Conservation (phyloP, 768 basidiomycete species). For the Sporobolomyces roseus region DNA sequence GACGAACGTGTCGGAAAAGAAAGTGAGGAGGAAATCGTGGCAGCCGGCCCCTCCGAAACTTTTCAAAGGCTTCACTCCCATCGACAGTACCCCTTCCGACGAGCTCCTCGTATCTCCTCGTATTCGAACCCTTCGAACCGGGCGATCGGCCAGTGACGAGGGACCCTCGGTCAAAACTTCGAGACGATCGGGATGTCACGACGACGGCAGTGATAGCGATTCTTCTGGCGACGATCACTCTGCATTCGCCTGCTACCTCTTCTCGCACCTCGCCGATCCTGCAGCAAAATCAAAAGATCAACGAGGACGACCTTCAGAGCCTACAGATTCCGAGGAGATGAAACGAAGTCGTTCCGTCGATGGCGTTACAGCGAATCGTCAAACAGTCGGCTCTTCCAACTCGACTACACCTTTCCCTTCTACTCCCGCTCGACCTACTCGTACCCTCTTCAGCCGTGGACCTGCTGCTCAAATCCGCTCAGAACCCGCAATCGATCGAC, state of each 20-base stretch:
- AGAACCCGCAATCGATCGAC: slow-evolving; percentile 14
- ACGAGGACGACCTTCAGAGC: slow-evolving; percentile 13
- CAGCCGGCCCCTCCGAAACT: slow-evolving; percentile 3
- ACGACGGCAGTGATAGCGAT: neutral
- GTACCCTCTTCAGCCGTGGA: slow-evolving; percentile 22
- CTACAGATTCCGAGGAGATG: slow-evolving; percentile 5
- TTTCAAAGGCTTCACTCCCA: slow-evolving; percentile 12
- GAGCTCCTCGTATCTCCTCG: slow-evolving; percentile 35
- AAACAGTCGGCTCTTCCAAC: slow-evolving; percentile 1
- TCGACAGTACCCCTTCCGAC: slow-evolving; percentile 12
- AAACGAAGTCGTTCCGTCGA: slow-evolving; percentile 31
- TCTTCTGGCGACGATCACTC: slow-evolving; percentile 33
- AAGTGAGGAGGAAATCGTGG: slow-evolving; percentile 24
- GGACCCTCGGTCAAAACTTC: neutral
- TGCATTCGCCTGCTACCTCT: slow-evolving; percentile 39
- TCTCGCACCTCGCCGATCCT: slow-evolving; percentile 29
- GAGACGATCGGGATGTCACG: too few relatives aligned
- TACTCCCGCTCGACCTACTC: slow-evolving; percentile 2
- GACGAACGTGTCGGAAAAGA: slow-evolving; percentile 4
- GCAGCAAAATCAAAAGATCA: neutral
- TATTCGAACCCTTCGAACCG: slow-evolving; percentile 15
- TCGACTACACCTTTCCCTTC: slow-evolving; percentile 6
- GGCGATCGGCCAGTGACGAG: slow-evolving; percentile 10
- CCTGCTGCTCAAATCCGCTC: neutral
- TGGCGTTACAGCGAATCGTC: neutral